These are phyloP conservation scores for Selaginella moellendorffii DNA, from an alignment of 75 land plant species.

Conservation along the genomic window DNA sequence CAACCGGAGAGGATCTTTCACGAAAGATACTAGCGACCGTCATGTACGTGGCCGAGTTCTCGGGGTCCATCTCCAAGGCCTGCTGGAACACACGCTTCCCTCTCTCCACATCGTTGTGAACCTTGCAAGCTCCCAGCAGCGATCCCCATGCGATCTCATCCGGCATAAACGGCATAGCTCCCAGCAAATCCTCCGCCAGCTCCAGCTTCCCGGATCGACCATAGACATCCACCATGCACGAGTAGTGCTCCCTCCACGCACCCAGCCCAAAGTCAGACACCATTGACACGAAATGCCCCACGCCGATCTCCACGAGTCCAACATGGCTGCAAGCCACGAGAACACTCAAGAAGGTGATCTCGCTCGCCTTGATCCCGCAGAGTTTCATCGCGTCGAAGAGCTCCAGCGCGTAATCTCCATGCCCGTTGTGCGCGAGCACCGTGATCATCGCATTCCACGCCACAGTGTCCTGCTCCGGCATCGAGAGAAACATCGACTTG, in stretches of 20 bases:
- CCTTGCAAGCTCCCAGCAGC: too few relatives aligned
- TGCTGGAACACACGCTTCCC: too few relatives aligned
- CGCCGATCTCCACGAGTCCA: slow-evolving; percentile 40
- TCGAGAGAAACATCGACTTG: slow-evolving; percentile 13
- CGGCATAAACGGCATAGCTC: slow-evolving; percentile 38
- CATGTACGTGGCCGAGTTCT: too few relatives aligned
- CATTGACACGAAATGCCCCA: slow-evolving; percentile 24
- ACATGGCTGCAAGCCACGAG: slow-evolving; percentile 28
- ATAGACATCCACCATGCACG: slow-evolving; percentile 34
- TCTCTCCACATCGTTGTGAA: too few relatives aligned
- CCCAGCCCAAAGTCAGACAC: slow-evolving; percentile 11
- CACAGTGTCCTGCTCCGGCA: slow-evolving; percentile 19
- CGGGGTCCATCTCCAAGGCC: too few relatives aligned
- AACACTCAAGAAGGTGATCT: slow-evolving; percentile 21
- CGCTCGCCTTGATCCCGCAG: slow-evolving; percentile 15
- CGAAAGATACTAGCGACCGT: too few relatives aligned
- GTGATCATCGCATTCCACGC: slow-evolving; percentile 34
- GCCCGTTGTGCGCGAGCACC: slow-evolving; percentile 27
- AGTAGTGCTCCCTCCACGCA: slow-evolving; percentile 29
- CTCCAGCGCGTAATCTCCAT: slow-evolving; percentile 13
- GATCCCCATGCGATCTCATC: too few relatives aligned
- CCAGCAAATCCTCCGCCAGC: slow-evolving; percentile 24
- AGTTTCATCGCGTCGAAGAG: slow-evolving; percentile 14
- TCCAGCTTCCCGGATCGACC: slow-evolving; percentile 27
- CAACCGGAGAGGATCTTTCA: too few relatives aligned